Evolutionary conservation across 2,329 filamentous ascomycete species (phyloP).

Genomic region (Talaromyces sp.): DNA sequence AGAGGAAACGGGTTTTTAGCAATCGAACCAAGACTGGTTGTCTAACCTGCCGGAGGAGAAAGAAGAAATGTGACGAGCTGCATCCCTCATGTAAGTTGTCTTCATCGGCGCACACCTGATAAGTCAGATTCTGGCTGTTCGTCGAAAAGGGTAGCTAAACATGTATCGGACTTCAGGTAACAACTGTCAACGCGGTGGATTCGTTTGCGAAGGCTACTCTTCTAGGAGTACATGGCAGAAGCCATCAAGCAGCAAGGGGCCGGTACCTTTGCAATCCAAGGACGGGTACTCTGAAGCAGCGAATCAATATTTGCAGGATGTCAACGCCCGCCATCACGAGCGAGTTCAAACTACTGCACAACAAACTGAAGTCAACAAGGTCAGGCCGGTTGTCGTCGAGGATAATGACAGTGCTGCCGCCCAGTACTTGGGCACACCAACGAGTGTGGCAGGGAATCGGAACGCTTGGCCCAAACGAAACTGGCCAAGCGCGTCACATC

Average conservation of each 20-base stretch:
- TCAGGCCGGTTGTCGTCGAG: slow-evolving; percentile 43
- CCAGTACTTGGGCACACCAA: slow-evolving; percentile 40
- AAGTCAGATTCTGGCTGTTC: not conserved
- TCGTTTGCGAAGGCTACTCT: slow-evolving; percentile 86
- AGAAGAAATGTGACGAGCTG: slow-evolving; percentile 96
- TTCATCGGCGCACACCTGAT: slow-evolving; percentile 2
- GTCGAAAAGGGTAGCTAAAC: slow-evolving; percentile 7
- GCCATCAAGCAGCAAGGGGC: slow-evolving; percentile 61
- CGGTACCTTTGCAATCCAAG: slow-evolving; percentile 78
- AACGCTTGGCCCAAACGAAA: slow-evolving; percentile 38
- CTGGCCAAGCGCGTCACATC: slow-evolving; percentile 35
- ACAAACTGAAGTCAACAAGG: slow-evolving; percentile 42
- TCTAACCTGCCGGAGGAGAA: slow-evolving; percentile 81
- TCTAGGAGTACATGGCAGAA: slow-evolving; percentile 74
- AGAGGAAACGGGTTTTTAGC: slow-evolving; percentile 63
- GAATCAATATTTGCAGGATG: slow-evolving; percentile 36
- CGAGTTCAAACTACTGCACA: slow-evolving; percentile 30
- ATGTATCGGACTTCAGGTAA: slow-evolving; percentile 52
- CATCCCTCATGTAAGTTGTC: slow-evolving; percentile 77
- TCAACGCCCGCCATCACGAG: slow-evolving; percentile 34
- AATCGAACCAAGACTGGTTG: slow-evolving; percentile 95
- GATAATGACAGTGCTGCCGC: slow-evolving; percentile 36
- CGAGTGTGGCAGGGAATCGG: slow-evolving; percentile 28
- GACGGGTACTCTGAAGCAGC: slow-evolving; percentile 49
- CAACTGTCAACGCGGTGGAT: slow-evolving; percentile 86